Conservation (phyloP, 805 yeast species). For the Hanseniaspora osmophila region DNA sequence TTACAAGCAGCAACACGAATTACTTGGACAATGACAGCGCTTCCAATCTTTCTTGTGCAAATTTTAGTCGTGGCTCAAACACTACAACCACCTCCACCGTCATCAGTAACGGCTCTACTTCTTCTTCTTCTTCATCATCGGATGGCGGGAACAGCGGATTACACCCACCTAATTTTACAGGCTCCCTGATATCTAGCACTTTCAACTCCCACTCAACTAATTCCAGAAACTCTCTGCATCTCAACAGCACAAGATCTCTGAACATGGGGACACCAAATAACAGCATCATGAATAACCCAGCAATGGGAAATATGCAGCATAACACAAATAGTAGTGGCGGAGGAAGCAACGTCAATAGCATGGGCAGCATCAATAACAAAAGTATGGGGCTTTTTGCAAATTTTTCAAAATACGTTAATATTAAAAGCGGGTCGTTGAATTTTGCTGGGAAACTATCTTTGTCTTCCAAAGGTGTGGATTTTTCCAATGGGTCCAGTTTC, state of each 20-base stretch:
- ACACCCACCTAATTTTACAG: neutral
- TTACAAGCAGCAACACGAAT: neutral
- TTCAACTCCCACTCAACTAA: neutral
- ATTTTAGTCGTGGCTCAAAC: conserved; percentile 7
- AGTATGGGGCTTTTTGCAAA: conserved; percentile 44
- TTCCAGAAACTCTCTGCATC: neutral
- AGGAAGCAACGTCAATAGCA: neutral
- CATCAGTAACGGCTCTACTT: conserved; percentile 1
- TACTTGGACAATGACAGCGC: neutral
- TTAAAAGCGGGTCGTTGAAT: conserved; percentile 80
- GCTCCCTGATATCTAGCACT: neutral
- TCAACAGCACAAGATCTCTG: neutral
- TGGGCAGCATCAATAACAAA: neutral
- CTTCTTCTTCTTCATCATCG: neutral
- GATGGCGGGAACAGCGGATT: neutral
- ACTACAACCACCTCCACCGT: conserved; percentile 6
- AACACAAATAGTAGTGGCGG: too few species aligned
- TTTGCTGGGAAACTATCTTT: conserved; percentile 89
- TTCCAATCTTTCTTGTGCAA: neutral
- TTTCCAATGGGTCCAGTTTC: conserved; percentile 77
- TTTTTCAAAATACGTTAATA: conserved; percentile 78
- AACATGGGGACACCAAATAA: neutral
- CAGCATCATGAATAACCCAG: neutral
- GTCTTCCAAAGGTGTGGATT: conserved; percentile 84
- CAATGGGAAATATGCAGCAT: neutral